Conservation (phyloP, 106 monocot genomes). For the Phalaenopsis aphrodite region DNA sequence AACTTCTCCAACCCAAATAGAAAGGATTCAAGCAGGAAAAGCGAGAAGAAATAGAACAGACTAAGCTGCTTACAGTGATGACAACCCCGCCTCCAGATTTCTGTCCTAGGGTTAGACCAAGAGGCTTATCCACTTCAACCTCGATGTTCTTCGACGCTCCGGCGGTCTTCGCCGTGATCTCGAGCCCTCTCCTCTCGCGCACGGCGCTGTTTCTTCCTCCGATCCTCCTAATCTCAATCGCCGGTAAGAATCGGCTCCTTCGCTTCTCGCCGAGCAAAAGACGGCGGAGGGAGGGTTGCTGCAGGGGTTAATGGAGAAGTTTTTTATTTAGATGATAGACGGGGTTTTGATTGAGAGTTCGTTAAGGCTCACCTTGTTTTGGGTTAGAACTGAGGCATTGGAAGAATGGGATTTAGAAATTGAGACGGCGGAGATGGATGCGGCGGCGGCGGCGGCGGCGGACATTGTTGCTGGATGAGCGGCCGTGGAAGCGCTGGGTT, state of each 20-base stretch:
- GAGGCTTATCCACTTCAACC: constrained; percentile 94
- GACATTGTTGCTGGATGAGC: constrained; percentile 18
- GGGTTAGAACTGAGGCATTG: constrained; percentile 7
- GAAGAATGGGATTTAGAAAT: constrained; percentile 11
- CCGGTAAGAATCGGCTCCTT: constrained; percentile 16
- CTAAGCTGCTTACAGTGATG: constrained; percentile 51
- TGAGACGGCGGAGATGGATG: constrained; percentile 8
- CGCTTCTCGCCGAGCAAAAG: constrained; percentile 31
- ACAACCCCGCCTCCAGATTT: constrained; percentile 79
- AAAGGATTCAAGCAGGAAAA: not conserved
- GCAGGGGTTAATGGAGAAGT: not conserved
- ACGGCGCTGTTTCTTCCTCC: constrained; percentile 8
- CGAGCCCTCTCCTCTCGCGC: constrained; percentile 30
- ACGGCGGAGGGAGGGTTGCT: constrained; percentile 59
- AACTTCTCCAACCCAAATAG: not conserved
- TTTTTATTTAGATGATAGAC: not conserved
- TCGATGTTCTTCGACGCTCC: constrained; percentile 77
- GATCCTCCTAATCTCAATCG: constrained; percentile 11
- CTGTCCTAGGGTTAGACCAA: constrained; percentile 81
- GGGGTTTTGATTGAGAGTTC: not conserved
- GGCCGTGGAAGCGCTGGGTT: not conserved
- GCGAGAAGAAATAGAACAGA: not conserved
- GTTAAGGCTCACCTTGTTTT: not conserved
- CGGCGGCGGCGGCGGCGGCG: constrained; percentile 9
- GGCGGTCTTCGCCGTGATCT: constrained; percentile 63